phyloP scores from a whole-genome alignment of 345 rosid genomes.

The Eucalyptus fibrosa region DNA sequence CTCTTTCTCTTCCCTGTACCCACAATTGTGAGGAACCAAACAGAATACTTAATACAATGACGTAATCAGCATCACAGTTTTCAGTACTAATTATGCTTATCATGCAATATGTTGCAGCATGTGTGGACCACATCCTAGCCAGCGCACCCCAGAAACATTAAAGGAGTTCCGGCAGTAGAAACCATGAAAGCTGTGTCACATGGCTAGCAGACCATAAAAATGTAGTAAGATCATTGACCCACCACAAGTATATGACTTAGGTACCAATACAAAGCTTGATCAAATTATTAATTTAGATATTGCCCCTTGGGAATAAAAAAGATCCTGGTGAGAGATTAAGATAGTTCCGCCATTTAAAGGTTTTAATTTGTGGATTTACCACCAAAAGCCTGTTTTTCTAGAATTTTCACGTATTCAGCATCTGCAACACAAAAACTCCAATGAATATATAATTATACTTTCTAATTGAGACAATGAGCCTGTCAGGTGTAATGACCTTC shows the following conservation, averaged over 20 bases:
- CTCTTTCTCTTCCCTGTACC: constrained; percentile 72
- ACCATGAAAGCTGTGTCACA: background rate
- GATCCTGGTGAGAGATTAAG: background rate
- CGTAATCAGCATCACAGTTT: background rate
- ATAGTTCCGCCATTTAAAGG: background rate
- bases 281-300: background rate
- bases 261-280: background rate
- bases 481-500: constrained; percentile 40
- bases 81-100: background rate
- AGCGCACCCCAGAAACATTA: background rate
- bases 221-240: background rate
- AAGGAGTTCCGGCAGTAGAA: background rate
- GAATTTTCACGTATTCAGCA: background rate
- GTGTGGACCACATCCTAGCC: background rate
- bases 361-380: background rate
- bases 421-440: background rate
- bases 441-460: background rate
- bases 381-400: background rate
- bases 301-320: background rate
- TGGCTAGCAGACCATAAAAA: background rate
- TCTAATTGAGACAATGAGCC: background rate
- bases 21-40: background rate
- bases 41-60: background rate
- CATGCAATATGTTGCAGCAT: background rate
- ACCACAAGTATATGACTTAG: background rate